Percentiles rank a stretch among this genome's conserved stretches.
Conservation (phyloP, 306 rosid species). For the Calophaca sinica region DNA sequence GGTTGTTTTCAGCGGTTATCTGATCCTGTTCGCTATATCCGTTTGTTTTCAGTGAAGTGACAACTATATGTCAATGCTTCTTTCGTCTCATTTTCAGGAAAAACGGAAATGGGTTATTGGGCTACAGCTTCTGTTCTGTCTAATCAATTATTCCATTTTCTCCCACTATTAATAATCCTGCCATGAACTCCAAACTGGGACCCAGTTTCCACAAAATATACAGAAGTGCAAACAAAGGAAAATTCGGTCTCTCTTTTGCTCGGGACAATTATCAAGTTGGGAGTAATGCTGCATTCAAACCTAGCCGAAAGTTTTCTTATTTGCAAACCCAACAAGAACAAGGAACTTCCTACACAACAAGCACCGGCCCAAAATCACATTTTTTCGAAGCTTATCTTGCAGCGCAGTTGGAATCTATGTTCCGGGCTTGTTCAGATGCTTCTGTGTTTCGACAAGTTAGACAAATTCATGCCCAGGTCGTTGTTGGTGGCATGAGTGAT, state of each 20-base stretch:
- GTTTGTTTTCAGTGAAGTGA: no score
- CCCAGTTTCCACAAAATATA: conserved; percentile 36
- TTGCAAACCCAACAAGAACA: conserved; percentile 37
- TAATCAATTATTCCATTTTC: conserved; percentile 44
- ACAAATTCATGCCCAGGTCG: conserved; percentile 67
- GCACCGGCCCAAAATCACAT: conserved; percentile 7
- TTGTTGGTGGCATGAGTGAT: conserved; percentile 55
- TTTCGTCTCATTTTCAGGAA: conserved; percentile 39
- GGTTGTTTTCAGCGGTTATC: no score
- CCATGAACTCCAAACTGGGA: conserved; percentile 38
- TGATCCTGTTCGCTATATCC: no score
- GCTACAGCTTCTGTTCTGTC: conserved; percentile 42
- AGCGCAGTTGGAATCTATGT: conserved; percentile 52
- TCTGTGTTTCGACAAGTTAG: conserved; percentile 63
- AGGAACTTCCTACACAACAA: conserved; percentile 50
- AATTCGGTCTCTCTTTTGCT: conserved; percentile 37
- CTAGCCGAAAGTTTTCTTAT: conserved; percentile 42
- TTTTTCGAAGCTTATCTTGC: conserved; percentile 42
- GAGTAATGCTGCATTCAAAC: conserved; percentile 37
- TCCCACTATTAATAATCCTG: background rate
- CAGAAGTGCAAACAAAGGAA: conserved; percentile 41
- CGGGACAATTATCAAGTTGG: conserved; percentile 42
- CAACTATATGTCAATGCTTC: background rate
- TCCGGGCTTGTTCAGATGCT: conserved; percentile 57
- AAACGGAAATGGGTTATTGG: conserved; percentile 53